Evolutionary conservation across 139 green algal species (phyloP), one percentile per base, ranked within the genome.

Genomic region (Deuterostichococcus epilithicus): DNA sequence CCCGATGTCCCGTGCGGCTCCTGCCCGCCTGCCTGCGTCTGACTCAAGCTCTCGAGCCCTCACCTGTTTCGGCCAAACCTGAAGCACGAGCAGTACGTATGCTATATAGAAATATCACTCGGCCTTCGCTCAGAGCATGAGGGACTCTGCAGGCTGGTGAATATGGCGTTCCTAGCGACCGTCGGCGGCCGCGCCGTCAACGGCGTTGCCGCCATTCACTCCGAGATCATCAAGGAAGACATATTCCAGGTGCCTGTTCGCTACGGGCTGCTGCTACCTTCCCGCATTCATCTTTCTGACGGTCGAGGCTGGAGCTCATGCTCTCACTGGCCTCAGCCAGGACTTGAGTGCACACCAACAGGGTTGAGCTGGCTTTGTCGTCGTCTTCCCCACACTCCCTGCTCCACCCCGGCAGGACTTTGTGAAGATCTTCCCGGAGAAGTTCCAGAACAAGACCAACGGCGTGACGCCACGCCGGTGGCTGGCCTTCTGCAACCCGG

Each of bases 401-500:
- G 10, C 10, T 63, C 5, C 20, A 63, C 52, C 34, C 2, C 33
- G 63, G 39, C 79, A 86, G 82, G 89, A 97, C 74, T 98, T 98
- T 81, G 92, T 93, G 73, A 89, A 95, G 72, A 45, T 94, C 39
- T 80, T 79, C 72, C 88, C 84, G 38, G 58, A 89, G 58, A 97
- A 97, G 88, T 99, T 99, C 90, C 95, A 98, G 86, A 99, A 99
- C 93, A 98, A 99, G 89, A 99, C 96, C 81, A 99, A 99, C 84
- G 96, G 95, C 81, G 96, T 99, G 63, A 99, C 96, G 1, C 93
- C 90, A 37, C 90, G 96, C 77, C 90, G 96, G 73, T 99, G 96
- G 92, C 84, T 96, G 72, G 91, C 92, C 1, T 94, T 89, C 80
- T 96, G 92, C 87, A 96, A 96, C 89, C 91, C 92, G 20, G 76